These are phyloP conservation scores for Phaffomyces thermotolerans DNA, from an alignment of 805 yeast genomes.

Conservation along the genomic window DNA sequence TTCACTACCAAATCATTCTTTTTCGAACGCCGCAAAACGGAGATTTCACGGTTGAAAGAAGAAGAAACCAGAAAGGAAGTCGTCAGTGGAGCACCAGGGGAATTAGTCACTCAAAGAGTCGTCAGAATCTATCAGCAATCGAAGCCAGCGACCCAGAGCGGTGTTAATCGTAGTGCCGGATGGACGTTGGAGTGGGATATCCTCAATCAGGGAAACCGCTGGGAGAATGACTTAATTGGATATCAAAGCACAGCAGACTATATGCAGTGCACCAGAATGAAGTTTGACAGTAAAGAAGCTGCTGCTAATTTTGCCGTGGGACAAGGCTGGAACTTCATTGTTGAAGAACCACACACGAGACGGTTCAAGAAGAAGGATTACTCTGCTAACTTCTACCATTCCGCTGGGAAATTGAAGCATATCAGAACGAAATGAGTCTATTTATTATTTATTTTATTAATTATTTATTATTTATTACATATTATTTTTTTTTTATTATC, in stretches of 20 bases:
- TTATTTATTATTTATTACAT: slow-evolving; percentile 2
- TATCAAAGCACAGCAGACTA: slow-evolving; percentile 75
- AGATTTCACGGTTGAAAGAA: no score
- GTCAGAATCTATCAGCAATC: slow-evolving; percentile 74
- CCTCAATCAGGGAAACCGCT: slow-evolving; percentile 65
- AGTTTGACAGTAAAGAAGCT: slow-evolving; percentile 66
- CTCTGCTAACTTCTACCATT: slow-evolving; percentile 62
- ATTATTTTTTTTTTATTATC: neutral
- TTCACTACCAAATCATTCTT: no score
- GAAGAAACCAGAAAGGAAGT: slow-evolving; percentile 41
- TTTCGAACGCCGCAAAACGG: no score
- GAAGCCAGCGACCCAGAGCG: slow-evolving; percentile 78
- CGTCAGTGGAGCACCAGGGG: slow-evolving; percentile 73
- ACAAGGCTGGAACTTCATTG: slow-evolving; percentile 80
- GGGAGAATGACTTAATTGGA: slow-evolving; percentile 89
- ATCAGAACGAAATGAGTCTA: slow-evolving; percentile 62
- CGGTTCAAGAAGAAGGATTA: slow-evolving; percentile 70
- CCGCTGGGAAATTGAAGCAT: slow-evolving; percentile 65
- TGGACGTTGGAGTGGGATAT: slow-evolving; percentile 89
- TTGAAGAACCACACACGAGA: slow-evolving; percentile 75
- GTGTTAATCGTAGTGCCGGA: slow-evolving; percentile 35
- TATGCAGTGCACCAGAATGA: slow-evolving; percentile 70
- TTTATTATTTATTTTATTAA: slow-evolving; percentile 2
- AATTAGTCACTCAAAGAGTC: slow-evolving; percentile 45
- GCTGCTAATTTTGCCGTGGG: slow-evolving; percentile 75